These are phyloP conservation scores for Penicillium hordei DNA, from an alignment of 2,329 filamentous ascomycete genomes.

Conservation along the genomic window DNA sequence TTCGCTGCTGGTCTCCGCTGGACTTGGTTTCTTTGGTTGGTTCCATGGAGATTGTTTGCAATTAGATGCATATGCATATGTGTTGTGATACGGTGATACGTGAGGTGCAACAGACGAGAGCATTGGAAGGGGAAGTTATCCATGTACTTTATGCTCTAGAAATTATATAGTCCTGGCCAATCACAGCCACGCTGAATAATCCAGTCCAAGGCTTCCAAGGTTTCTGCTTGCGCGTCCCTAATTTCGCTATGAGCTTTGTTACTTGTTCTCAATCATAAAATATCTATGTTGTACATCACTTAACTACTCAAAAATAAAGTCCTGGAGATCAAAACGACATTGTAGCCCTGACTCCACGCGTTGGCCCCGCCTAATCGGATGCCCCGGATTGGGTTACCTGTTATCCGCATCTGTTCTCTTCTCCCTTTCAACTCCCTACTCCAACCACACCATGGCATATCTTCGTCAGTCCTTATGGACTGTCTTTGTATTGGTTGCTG, in stretches of 20 bases:
- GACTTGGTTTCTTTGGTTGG: background rate
- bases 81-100: background rate
- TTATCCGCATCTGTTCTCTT: slow-evolving; percentile 13
- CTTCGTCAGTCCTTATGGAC: slow-evolving; percentile 23
- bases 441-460: slow-evolving; percentile 18
- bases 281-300: too few relatives aligned
- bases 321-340: background rate
- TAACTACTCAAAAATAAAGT: background rate
- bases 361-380: slow-evolving; percentile 19
- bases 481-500: slow-evolving; percentile 29
- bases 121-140: background rate
- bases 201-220: background rate
- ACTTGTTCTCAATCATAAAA: background rate
- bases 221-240: background rate
- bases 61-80: background rate
- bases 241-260: background rate
- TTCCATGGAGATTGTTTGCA: background rate
- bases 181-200: slow-evolving; percentile 23
- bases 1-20: slow-evolving; percentile 18
- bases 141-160: background rate
- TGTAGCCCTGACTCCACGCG: background rate
- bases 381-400: slow-evolving; percentile 22
- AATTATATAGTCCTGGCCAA: slow-evolving; percentile 11
- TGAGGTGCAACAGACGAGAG: background rate
- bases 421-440: slow-evolving; percentile 4